Evolutionary conservation across 805 yeast species (phyloP).

Genomic region (Lipomyces starkeyi): DNA sequence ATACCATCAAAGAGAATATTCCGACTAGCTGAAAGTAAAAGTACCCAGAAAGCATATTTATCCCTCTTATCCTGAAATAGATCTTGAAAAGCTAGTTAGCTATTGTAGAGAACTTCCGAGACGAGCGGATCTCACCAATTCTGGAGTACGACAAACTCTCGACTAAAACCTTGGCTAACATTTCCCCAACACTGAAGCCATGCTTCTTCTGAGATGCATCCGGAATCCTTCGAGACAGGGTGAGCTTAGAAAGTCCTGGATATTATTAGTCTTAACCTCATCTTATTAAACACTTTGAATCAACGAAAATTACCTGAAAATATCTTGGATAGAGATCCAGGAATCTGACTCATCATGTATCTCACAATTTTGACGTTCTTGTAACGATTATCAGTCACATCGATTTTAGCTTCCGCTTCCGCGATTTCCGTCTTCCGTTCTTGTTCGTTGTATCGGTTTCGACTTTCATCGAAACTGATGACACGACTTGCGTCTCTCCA

Average conservation of each 20-base stretch:
- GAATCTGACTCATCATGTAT: slow-evolving; percentile 36
- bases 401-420: slow-evolving; percentile 35
- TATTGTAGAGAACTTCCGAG: background rate
- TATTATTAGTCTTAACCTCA: background rate
- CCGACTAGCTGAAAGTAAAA: slow-evolving; percentile 31
- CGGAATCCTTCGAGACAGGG: slow-evolving; percentile 31
- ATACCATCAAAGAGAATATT: slow-evolving; percentile 31
- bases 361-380: slow-evolving; percentile 37
- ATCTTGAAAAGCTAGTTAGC: slow-evolving; percentile 12
- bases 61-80: slow-evolving; percentile 28
- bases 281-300: background rate
- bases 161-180: slow-evolving; percentile 38
- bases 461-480: slow-evolving; percentile 20
- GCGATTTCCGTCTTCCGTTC: slow-evolving; percentile 26
- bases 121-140: slow-evolving; percentile 21
- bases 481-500: slow-evolving; percentile 39
- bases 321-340: slow-evolving; percentile 28
- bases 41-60: slow-evolving; percentile 33
- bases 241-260: slow-evolving; percentile 34
- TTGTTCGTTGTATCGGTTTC: slow-evolving; percentile 16
- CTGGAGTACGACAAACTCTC: slow-evolving; percentile 33
- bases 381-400: slow-evolving; percentile 33
- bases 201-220: slow-evolving; percentile 38
- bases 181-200: slow-evolving; percentile 42
- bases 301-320: slow-evolving; percentile 23